Evolutionary conservation across 352 stramenopile species (phyloP).

Genomic region (Globisporangium polare): DNA sequence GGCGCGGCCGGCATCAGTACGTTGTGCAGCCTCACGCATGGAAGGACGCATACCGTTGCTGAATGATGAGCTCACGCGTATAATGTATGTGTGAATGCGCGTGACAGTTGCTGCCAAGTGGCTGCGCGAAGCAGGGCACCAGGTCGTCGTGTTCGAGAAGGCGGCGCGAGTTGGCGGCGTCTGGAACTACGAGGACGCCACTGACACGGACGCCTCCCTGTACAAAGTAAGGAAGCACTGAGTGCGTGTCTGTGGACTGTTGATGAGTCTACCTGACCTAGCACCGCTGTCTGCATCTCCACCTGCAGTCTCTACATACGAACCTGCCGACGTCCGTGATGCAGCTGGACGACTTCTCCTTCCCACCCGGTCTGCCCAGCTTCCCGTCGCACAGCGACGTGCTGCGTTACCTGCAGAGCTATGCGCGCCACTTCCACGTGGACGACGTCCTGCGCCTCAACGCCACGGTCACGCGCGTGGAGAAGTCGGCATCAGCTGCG

Average conservation of each 20-base stretch:
- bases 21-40: constrained; percentile 12
- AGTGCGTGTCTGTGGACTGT: not conserved
- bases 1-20: constrained; percentile 73
- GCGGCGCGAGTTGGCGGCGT: constrained; percentile 53
- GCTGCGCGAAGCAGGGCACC: constrained; percentile 57
- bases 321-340: constrained; percentile 80
- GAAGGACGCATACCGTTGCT: not conserved
- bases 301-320: constrained; percentile 61
- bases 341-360: constrained; percentile 68
- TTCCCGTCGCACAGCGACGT: constrained; percentile 66
- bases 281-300: too few species aligned
- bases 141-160: constrained; percentile 76
- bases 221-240: constrained; percentile 44
- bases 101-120: constrained; percentile 61
- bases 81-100: not conserved
- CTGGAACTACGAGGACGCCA: constrained; percentile 70
- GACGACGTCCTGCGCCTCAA: constrained; percentile 44
- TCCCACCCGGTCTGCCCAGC: constrained; percentile 42
- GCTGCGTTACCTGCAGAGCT: constrained; percentile 66
- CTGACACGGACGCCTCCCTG: constrained; percentile 47
- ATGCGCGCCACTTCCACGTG: constrained; percentile 52
- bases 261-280: not conserved
- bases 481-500: constrained; percentile 22
- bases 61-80: not conserved
- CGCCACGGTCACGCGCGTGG: constrained; percentile 45